Base-by-base conservation (phyloP, 73 alveolate genomes). In the Halteria grandinella region DNA sequence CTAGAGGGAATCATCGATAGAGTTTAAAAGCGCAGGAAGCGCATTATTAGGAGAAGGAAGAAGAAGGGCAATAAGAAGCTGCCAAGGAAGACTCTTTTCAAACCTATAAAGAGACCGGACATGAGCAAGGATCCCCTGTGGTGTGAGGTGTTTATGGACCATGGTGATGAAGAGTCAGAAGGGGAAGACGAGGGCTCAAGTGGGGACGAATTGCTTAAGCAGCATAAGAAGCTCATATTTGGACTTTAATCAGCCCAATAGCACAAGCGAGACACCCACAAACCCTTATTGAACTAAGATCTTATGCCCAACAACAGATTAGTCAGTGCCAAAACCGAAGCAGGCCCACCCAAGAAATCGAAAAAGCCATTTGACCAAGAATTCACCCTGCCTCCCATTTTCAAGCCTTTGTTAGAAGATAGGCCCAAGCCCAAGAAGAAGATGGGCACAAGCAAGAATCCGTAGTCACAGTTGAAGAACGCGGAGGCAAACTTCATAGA, bases 31-130 rank as follows among this genome's bases (percentile, higher is more conserved):
- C 71, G 62, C 59, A 55, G 95, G 54, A 48, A 47, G 34, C 53
- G 87, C 39, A 87, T 75, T 0, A 87, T 71, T 1, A 57, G 64
- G 47, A 55, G 95, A 23, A 80, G 91, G 45, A 87, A 81, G 82
- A 87, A 71, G 87, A 86, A 71, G 75, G 94, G 94, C 2, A 60
- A 34, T 32, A 83, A 74, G 79, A 18, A 34, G 20, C 50, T 83
- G 70, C 92, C 92, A 5, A 39, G 92, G 48, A 73, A 72, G 33
- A 83, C 92, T 1, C 55, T 79, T 28, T 74, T 72, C 63, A 81
- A 81, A 25, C 89, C 89, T 0, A 32, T 17, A 24, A 76, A 57
- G 54, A 29, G 75, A 49, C 85, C 89, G 1, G 73, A 80, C 40
- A 21, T 87, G 44, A 54, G 47, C 0, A 81, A 72, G 17, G 82